Base-by-base conservation (phyloP, 78 protist genomes). In the Neovahlkampfia damariscottae region DNA sequence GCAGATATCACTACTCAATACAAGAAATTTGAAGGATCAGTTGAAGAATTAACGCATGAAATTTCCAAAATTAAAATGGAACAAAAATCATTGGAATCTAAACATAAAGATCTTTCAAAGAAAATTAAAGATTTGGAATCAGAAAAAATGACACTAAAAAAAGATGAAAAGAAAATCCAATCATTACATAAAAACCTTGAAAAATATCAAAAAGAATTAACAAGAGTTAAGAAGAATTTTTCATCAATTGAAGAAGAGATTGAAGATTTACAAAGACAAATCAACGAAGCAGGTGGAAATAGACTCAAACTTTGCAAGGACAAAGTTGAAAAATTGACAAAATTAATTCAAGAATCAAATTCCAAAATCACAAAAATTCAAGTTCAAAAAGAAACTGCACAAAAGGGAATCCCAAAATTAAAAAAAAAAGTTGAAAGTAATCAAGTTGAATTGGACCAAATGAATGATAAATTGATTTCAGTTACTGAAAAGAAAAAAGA, bases 241-340 rank as follows among this genome's bases (percentile, higher is more conserved):
- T 36, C 38, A 28, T 30, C 9, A 3, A 19, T 31, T 32, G 72
- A 70, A 27, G 35, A 38, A 7, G 72, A 70, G n/a, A 67, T 40
- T 40, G 29, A 2, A 4, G 78, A 82, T 7, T 3, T 82, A 3
- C 76, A 85, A 34, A n/a, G 5, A 0, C 76, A 62, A 59, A 10
- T 85, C n/a, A 59, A 39, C 27, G 74, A 50, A 31, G 66, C 74
- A 31, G 66, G 74, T 31, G 74, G 29, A 5, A 29, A 32, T 30
- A 40, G 6, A 5, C 40, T 37, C 40, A 31, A 70, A 5, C 0
- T 40, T 29, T 27, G 36, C 31, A 70, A 70, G 74, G 74, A 32
- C 6, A 31, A 37, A 6, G 74, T 31, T 6, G 74, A 32, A 32
- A 31, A 29, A 50, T 50, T 50, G 19, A 50, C 62, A n/a, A 19